Evolutionary conservation across 768 basidiomycete species (phyloP).

Genomic region (Baorangia bicolor): DNA sequence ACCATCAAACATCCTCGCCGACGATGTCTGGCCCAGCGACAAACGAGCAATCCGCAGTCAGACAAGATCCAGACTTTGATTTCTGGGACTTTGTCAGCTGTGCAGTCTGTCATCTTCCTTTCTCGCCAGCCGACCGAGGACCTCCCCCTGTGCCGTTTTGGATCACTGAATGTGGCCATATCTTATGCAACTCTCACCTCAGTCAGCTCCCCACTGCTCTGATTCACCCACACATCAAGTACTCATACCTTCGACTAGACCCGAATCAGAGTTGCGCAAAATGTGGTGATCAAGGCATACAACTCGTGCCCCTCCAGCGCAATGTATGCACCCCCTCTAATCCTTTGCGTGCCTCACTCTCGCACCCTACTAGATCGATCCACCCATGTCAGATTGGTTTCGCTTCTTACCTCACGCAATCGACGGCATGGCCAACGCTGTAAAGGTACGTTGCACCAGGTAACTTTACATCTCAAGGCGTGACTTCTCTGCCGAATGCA

Average conservation of each 20-base stretch:
- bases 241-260: constrained; percentile 40
- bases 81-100: constrained; percentile 85
- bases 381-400: constrained; percentile 85
- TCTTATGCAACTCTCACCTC: constrained; percentile 82
- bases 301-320: constrained; percentile 69
- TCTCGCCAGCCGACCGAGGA: constrained; percentile 47
- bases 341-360: not conserved
- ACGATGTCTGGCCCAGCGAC: constrained; percentile 13
- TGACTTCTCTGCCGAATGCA: constrained; percentile 27
- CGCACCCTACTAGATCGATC: constrained; percentile 57
- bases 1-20: not conserved
- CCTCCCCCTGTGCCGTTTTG: constrained; percentile 72
- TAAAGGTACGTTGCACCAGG: constrained; percentile 47
- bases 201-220: constrained; percentile 44
- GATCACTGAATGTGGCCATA: constrained; percentile 87
- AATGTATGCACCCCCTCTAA: constrained; percentile 47
- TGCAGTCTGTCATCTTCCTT: constrained; percentile 66
- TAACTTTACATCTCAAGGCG: not conserved
- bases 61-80: constrained; percentile 40
- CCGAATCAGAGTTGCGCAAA: constrained; percentile 72
- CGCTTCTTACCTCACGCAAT: constrained; percentile 56
- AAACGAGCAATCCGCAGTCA: constrained; percentile 1
- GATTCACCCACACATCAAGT: not conserved
- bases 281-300: constrained; percentile 63
- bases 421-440: constrained; percentile 63